These are phyloP conservation scores for Primulina huaijiensis DNA, from an alignment of 257 asterid species.

Conservation along the genomic window DNA sequence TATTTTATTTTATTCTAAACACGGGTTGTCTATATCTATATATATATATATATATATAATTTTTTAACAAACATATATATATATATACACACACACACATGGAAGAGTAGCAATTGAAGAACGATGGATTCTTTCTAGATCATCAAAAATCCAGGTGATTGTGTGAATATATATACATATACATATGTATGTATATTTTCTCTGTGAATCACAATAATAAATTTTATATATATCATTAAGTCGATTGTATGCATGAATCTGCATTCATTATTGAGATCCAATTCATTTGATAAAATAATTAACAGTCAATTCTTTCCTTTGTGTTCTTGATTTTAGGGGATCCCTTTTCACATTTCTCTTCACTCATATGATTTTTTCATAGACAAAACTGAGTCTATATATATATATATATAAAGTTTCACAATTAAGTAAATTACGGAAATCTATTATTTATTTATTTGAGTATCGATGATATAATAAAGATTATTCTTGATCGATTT, in stretches of 20 bases:
- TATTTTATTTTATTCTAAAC: background rate
- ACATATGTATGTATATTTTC: too few relatives aligned
- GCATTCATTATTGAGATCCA: constrained; percentile 18
- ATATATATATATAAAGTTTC: too few relatives aligned
- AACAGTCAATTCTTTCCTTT: background rate
- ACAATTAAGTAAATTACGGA: too few relatives aligned
- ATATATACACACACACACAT: background rate
- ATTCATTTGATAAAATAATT: constrained; percentile 32
- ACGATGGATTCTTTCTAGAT: background rate
- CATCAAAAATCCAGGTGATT: background rate
- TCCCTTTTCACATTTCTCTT: background rate
- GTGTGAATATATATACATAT: too few relatives aligned
- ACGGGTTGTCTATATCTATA: background rate
- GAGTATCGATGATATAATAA: too few relatives aligned
- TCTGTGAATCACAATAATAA: background rate
- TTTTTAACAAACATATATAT: background rate
- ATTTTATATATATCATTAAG: background rate
- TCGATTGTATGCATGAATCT: constrained; percentile 12
- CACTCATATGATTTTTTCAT: background rate
- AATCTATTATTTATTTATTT: too few relatives aligned
- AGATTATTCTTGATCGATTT: too few relatives aligned
- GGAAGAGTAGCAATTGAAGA: background rate
- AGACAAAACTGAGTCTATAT: too few relatives aligned
- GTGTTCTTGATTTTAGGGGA: background rate
- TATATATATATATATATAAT: background rate